A percentile compares a stretch with the other conserved stretches of the same genome.
Conservation (phyloP, 177 flowering plant genomes). For the Telopea speciosissima region DNA sequence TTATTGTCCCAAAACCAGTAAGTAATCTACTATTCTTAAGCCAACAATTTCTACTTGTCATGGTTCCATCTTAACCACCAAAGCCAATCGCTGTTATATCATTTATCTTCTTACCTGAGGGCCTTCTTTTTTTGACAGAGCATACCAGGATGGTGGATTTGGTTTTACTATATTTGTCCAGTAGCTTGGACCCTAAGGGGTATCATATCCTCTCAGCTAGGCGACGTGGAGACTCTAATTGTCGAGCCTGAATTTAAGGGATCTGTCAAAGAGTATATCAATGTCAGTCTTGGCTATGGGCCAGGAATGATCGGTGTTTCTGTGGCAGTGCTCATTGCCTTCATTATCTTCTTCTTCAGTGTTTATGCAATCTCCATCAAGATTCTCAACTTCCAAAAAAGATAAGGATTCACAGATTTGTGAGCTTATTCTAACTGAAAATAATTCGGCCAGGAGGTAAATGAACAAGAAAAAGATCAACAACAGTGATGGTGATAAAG, state of each 20-base stretch:
- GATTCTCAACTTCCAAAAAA: slow-evolving; percentile 72
- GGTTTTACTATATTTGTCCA: slow-evolving; percentile 81
- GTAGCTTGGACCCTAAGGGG: slow-evolving; percentile 81
- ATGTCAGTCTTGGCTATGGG: slow-evolving; percentile 40
- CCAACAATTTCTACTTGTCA: too few species aligned
- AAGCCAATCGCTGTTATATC: too few species aligned
- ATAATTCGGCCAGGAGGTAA: too few species aligned
- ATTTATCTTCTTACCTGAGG: background rate
- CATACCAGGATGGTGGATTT: slow-evolving; percentile 88
- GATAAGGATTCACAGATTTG: slow-evolving; percentile 11
- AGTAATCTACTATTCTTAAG: slow-evolving; percentile 17
- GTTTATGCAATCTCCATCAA: slow-evolving; percentile 57
- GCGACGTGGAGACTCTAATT: slow-evolving; percentile 56
- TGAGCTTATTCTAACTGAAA: too few species aligned
- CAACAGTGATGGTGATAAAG: too few species aligned
- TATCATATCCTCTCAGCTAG: slow-evolving; percentile 68
- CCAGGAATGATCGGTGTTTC: slow-evolving; percentile 47
- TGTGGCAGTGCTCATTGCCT: slow-evolving; percentile 43
- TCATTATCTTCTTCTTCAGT: slow-evolving; percentile 45
- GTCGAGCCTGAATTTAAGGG: slow-evolving; percentile 52
- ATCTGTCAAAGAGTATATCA: slow-evolving; percentile 56
- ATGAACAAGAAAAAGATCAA: too few species aligned
- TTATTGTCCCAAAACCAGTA: slow-evolving; percentile 74
- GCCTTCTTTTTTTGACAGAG: slow-evolving; percentile 28
- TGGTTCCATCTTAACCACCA: too few species aligned